Base-by-base conservation (phyloP, 2,329 filamentous ascomycete species). In the Xylariaceae sp. region DNA sequence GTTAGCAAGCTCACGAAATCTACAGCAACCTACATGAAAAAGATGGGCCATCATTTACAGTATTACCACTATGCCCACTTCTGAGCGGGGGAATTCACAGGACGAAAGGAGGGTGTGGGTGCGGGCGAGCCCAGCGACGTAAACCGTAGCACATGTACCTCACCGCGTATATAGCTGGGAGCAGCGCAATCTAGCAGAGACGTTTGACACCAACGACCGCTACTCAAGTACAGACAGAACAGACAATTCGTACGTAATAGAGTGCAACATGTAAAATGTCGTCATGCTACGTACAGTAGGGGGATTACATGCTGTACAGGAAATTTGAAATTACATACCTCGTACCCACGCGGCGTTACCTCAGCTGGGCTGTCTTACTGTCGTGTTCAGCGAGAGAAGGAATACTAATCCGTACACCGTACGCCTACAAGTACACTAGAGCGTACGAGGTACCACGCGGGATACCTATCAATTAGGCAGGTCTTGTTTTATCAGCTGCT, bases 311-410 rank as follows among this genome's bases (percentile, higher is more conserved):
- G 32, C 24, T 18, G 26, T 11, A 6, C 29, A 20, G n/a, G n/a
- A n/a, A 23, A 53, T 53, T 53, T 53, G 36, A 47, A 53, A 53
- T 53, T 32, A 42, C 21, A n/a, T n/a, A n/a, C n/a, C n/a, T n/a
- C n/a, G n/a, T 35, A 36, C 41, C 50, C 49, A 41, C 36, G 35
- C 29, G n/a, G 15, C 27, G 49, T 35, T 13, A 27, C 42, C 36
- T 32, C 39, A 41, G 27, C 35, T 21, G 16, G 9, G 16, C 23
- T 47, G 42, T 42, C 47, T 56, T 56, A 56, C n/a, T n/a, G n/a
- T n/a, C n/a, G 53, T 48, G 48, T 52, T 55, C 20, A n/a, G 30
- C 40, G 27, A 48, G 36, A 24, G n/a, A 10, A 36, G n/a, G n/a
- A 26, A 26, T 41, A 23, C 48, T 27, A 43, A 24, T 37, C 42